Percentiles rank a stretch among this genome's conserved stretches.
phyloP scores from a whole-genome alignment of 768 basidiomycete species.

The Lepiota subincarnata region DNA sequence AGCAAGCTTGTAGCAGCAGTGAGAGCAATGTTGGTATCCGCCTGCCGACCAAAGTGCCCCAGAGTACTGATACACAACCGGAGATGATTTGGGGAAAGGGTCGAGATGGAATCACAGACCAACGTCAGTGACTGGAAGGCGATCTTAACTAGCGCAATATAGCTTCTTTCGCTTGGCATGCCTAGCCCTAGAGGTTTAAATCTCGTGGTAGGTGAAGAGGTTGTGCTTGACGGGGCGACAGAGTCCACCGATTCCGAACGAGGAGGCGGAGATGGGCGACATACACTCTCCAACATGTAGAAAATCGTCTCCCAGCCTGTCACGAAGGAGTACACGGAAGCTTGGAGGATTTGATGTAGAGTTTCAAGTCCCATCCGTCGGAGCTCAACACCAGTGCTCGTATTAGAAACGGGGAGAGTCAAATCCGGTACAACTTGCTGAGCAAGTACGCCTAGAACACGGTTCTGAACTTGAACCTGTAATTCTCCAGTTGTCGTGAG shows the following conservation, averaged over 20 bases:
- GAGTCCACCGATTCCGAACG: conserved; percentile 39
- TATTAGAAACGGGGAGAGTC: conserved; percentile 27
- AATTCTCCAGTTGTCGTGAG: conserved; percentile 52
- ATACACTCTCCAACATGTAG: conserved; percentile 87
- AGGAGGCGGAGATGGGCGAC: conserved; percentile 37
- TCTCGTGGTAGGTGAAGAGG: conserved; percentile 33
- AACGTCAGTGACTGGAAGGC: conserved; percentile 92
- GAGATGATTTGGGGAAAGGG: conserved; percentile 75
- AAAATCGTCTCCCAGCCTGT: conserved; percentile 95
- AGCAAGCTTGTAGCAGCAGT: conserved; percentile 90
- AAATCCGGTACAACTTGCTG: conserved; percentile 66
- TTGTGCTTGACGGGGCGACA: conserved; percentile 31
- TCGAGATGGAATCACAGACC: conserved; percentile 89
- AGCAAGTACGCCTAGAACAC: conserved; percentile 81
- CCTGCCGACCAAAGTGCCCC: conserved; percentile 87
- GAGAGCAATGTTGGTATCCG: conserved; percentile 93
- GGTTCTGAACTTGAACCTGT: conserved; percentile 70
- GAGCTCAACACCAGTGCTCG: conserved; percentile 63
- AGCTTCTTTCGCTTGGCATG: conserved; percentile 62
- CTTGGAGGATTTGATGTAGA: conserved; percentile 85
- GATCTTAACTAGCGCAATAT: conserved; percentile 77
- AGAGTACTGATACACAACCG: conserved; percentile 87
- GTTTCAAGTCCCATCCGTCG: conserved; percentile 87
- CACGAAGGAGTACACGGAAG: conserved; percentile 86
- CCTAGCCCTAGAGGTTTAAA: conserved; percentile 49